phyloP scores from a whole-genome alignment of 2,329 filamentous ascomycete species.

The Penicillium digitatum region DNA sequence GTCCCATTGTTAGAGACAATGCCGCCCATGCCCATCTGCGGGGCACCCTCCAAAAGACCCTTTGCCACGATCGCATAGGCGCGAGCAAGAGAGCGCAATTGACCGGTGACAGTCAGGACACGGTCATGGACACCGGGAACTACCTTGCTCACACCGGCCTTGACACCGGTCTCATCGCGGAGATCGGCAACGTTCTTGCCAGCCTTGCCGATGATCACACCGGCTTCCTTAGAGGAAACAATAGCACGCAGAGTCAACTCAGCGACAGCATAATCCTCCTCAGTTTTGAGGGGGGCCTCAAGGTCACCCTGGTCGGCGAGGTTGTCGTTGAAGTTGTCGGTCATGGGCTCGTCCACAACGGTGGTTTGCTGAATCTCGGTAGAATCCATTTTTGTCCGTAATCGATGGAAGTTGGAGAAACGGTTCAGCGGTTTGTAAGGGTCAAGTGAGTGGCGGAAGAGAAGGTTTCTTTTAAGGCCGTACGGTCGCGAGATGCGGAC shows the following conservation, averaged over 20 bases:
- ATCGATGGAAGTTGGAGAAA: slow-evolving; percentile 20
- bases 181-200: slow-evolving; percentile 98
- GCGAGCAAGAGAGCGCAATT: slow-evolving; percentile 80
- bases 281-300: slow-evolving; percentile 79
- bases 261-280: slow-evolving; percentile 91
- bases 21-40: slow-evolving; percentile 93
- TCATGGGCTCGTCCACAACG: slow-evolving; percentile 58
- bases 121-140: slow-evolving; percentile 96
- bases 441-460: slow-evolving; percentile 12
- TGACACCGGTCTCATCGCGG: slow-evolving; percentile 94
- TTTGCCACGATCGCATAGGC: slow-evolving; percentile 93
- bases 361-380: slow-evolving; percentile 55
- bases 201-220: slow-evolving; percentile 97
- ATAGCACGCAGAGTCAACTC: slow-evolving; percentile 94
- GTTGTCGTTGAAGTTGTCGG: slow-evolving; percentile 60
- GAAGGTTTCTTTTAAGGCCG: not conserved
- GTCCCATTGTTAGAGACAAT: slow-evolving; percentile 82
- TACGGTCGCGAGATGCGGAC: slow-evolving; percentile 7
- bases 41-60: slow-evolving; percentile 85
- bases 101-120: slow-evolving; percentile 89
- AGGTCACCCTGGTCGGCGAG: slow-evolving; percentile 64
- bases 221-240: slow-evolving; percentile 97
- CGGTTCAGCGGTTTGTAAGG: slow-evolving; percentile 17
- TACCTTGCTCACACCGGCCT: slow-evolving; percentile 97
- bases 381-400: slow-evolving; percentile 54